These are phyloP conservation scores for Sclerotinia spermophila DNA, from an alignment of 2,329 filamentous ascomycete genomes.

Conservation along the genomic window DNA sequence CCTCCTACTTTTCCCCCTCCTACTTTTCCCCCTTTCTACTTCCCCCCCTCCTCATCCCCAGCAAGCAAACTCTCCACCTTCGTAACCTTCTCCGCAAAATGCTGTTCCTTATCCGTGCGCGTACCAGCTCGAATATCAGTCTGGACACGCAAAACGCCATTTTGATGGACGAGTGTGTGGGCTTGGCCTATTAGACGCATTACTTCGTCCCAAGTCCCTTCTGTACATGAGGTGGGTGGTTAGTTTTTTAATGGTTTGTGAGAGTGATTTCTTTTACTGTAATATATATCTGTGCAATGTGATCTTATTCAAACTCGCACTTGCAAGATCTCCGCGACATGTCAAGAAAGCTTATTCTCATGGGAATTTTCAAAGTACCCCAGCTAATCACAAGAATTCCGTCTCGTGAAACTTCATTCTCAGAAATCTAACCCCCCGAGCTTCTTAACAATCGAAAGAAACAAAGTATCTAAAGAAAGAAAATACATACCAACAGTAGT, in stretches of 20 bases:
- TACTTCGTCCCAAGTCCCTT: conserved; percentile 87
- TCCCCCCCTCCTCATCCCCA: conserved; percentile 20
- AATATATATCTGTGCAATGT: background rate
- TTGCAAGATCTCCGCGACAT: background rate
- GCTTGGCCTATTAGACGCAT: conserved; percentile 84
- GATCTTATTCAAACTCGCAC: background rate
- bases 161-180: conserved; percentile 70
- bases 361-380: background rate
- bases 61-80: conserved; percentile 36
- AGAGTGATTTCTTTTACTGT: background rate
- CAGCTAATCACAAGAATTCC: too few relatives aligned
- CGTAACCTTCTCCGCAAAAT: conserved; percentile 35
- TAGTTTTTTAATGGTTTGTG: background rate
- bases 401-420: too few relatives aligned
- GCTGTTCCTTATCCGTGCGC: conserved; percentile 36
- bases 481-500: conserved; percentile 74
- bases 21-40: too few relatives aligned
- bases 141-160: conserved; percentile 79
- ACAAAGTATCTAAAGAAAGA: background rate
- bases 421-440: too few relatives aligned
- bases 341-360: background rate
- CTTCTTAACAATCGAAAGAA: background rate
- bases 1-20: too few relatives aligned
- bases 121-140: conserved; percentile 83
- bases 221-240: conserved; percentile 43